A percentile compares a stretch with the other conserved stretches of the same genome.
These are phyloP conservation scores for Dothiorella sarmentorum DNA, from an alignment of 2,329 filamentous ascomycete species.

Conservation along the genomic window DNA sequence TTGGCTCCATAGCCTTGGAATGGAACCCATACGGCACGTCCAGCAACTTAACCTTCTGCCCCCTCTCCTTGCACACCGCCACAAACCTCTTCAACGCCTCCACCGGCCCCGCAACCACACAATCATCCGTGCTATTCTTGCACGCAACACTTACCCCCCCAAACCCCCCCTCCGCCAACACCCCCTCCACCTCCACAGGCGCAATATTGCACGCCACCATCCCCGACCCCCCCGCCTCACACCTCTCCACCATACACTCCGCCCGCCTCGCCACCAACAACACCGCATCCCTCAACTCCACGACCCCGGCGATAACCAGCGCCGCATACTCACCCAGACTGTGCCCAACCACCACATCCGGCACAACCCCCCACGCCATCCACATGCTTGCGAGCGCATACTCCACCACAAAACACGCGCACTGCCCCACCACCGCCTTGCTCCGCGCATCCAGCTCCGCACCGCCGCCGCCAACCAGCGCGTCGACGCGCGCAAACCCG, in stretches of 20 bases:
- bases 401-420: slow-evolving; percentile 32
- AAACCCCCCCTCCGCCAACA: not conserved
- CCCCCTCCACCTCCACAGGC: slow-evolving; percentile 12
- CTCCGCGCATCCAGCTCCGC: not conserved
- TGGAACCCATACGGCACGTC: slow-evolving; percentile 28
- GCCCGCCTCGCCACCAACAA: slow-evolving; percentile 2
- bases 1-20: slow-evolving; percentile 28
- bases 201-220: slow-evolving; percentile 24
- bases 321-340: slow-evolving; percentile 18
- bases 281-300: not conserved
- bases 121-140: slow-evolving; percentile 21
- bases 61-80: slow-evolving; percentile 13
- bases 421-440: slow-evolving; percentile 27
- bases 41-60: slow-evolving; percentile 23
- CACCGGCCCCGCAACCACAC: slow-evolving; percentile 20
- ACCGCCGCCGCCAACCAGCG: slow-evolving; percentile 20
- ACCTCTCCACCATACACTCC: slow-evolving; percentile 19
- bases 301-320: not conserved
- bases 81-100: slow-evolving; percentile 21
- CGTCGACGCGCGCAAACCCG: slow-evolving; percentile 21
- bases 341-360: slow-evolving; percentile 21
- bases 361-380: slow-evolving; percentile 24
- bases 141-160: slow-evolving; percentile 17
- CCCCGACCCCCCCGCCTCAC: slow-evolving; percentile 24
- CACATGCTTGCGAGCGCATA: slow-evolving; percentile 29